Evolutionary conservation across 179 eudicot genomes (phyloP), one percentile per base, ranked within the genome.

Genomic region (Beta corolliflora): DNA sequence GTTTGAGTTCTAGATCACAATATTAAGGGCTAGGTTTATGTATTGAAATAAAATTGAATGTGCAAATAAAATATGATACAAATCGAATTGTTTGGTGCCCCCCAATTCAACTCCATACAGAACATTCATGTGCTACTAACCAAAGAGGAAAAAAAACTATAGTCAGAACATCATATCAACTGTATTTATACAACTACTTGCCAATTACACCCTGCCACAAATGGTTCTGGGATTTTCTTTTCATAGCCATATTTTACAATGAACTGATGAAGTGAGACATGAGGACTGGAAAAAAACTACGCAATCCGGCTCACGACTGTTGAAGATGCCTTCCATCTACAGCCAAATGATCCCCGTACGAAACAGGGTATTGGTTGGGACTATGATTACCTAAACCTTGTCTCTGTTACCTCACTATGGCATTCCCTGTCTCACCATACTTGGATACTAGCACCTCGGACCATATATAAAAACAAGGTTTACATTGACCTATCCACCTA

Each of bases 401-500:
- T 36, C 64, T 79, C 73, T 53, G 82, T 75, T 71, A 74, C 71
- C 71, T 71, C 56, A 52, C 46, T 59, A 56, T 9, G 68, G 10
- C 59, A 18, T 15, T 77, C 65, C 61, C 65, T 29, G 36, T 10
- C 54, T 53, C 81, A 46, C 67, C 45, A 48, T 77, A 63, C 46
- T 48, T 48, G 6, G 7, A 63, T 48, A 15, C 45, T 52, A 61
- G 50, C 80, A 70, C 81, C 63, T 71, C 71, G 65, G 41, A 77
- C 84, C 71, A 78, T 81, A 73, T 54, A 82, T 52, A 31, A 60
- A 44, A 36, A 11, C 15, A 65, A 71, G 55, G 16, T 44, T 53
- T 82, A 77, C 81, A 82, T 77, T 58, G 25, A 41, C 48, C 80
- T 60, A 77, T 60, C 73, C 76, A 71, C 84, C 73, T 63, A 77